Evolutionary conservation across 2,329 filamentous ascomycete species (phyloP).

Genomic region (Chaetomiaceae sp.): DNA sequence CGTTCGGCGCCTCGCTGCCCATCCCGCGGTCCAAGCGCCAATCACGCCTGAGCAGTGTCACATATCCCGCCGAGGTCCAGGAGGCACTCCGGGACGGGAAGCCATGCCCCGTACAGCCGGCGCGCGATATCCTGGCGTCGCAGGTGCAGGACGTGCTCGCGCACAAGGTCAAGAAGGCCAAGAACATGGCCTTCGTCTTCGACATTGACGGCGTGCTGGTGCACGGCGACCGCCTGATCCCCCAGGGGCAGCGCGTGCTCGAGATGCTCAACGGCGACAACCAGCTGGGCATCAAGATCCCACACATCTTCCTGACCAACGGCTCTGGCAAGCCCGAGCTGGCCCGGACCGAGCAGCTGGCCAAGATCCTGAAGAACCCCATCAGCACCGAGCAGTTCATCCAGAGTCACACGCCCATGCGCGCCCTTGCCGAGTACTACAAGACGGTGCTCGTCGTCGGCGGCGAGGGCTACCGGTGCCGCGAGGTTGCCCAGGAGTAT

Average conservation of each 20-base stretch:
- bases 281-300: conserved; percentile 72
- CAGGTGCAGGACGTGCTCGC: conserved; percentile 64
- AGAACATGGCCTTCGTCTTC: conserved; percentile 79
- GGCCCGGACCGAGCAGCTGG: conserved; percentile 60
- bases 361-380: conserved; percentile 59
- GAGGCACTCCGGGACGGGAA: conserved; percentile 38
- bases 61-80: conserved; percentile 30
- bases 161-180: conserved; percentile 62
- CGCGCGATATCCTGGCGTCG: conserved; percentile 63
- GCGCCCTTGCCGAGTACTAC: conserved; percentile 70
- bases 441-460: conserved; percentile 70
- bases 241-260: conserved; percentile 60
- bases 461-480: conserved; percentile 70
- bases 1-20: conserved; percentile 66
- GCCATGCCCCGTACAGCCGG: conserved; percentile 53
- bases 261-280: conserved; percentile 72
- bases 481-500: conserved; percentile 67
- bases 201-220: conserved; percentile 75
- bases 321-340: conserved; percentile 67
- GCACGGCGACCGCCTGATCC: conserved; percentile 66
- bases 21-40: conserved; percentile 67
- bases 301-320: conserved; percentile 71
- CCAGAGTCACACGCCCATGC: conserved; percentile 73
- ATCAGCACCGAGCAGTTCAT: conserved; percentile 71
- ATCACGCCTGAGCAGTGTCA: conserved; percentile 61